These are phyloP conservation scores for Tetrahymena borealis DNA, from an alignment of 73 alveolate genomes.

Conservation along the genomic window DNA sequence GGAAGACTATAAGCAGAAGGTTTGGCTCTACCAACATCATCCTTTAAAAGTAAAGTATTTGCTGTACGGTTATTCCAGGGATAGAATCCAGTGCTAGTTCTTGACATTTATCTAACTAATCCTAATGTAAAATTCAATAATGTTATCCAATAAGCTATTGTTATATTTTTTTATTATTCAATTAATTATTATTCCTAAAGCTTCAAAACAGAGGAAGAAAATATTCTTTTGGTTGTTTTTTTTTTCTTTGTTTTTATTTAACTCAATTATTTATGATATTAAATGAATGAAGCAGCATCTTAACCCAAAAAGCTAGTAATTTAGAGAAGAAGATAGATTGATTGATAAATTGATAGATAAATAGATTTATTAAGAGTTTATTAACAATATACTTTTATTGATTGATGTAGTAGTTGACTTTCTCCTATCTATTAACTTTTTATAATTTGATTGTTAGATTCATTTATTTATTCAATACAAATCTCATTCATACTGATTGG, in stretches of 20 bases:
- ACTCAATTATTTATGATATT: no score
- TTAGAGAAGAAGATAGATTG: no score
- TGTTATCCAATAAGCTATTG: neutral
- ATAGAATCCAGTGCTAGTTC: neutral
- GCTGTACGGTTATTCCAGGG: constrained; percentile 1
- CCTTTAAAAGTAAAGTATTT: constrained; percentile 70
- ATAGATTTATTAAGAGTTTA: no score
- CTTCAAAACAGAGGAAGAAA: neutral
- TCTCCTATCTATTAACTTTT: no score
- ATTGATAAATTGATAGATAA: no score
- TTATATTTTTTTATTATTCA: neutral
- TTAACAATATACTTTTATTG: no score
- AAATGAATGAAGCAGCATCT: no score
- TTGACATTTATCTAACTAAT: neutral
- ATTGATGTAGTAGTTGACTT: no score
- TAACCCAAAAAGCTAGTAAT: no score
- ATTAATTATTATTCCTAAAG: neutral
- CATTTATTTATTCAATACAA: no score
- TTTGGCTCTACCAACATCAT: constrained; percentile 80
- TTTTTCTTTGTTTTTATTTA: neutral
- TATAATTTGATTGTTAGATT: no score
- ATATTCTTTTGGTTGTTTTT: neutral
- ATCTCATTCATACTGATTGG: no score
- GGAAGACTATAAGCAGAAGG: constrained; percentile 71
- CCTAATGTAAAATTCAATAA: neutral